Evolutionary conservation across 1,139 yeast species (phyloP), one percentile per base, ranked within the genome.

Genomic region (Geotrichum cucujoidarum): DNA sequence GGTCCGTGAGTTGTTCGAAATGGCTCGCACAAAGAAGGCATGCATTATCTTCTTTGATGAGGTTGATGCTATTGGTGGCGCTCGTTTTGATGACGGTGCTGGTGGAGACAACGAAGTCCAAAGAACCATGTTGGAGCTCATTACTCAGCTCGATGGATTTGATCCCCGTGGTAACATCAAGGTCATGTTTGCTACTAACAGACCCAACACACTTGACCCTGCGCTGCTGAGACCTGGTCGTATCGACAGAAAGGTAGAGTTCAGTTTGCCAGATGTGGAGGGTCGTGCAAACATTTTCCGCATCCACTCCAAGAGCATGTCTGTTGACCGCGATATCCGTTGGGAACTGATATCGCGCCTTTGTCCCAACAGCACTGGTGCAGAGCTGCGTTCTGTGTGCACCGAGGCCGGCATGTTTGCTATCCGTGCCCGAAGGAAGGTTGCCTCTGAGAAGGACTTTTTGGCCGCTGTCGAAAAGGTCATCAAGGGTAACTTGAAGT

Each of bases 331-430:
- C 64, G 95, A 88, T 60, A 92, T 92, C 53, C 83, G 98, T 70
- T 92, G 98, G 98, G 98, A 92, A 69, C 78, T 92, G 63, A 92
- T 92, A 62, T 89, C 97, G 20, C 80, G 98, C 65, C 76, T 92
- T 63, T 92, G 98, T 73, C 98, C 98, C 55, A 92, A 92, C 68
- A 86, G 95, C 16, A 92, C 98, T 1, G 99, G 99, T 69, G 99
- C 98, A 8, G 98, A 92, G 71, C 77, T 92, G 61, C 81, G 96
- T 65, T 86, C 95, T 11, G 97, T 90, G 22, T 89, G 97, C 69
- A 90, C 97, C 1, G 97, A 90, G 69, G 97, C 97, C 4, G 99
- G 98, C 60, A 92, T 92, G 98, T 92, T 89, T 75, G 98, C 98
- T 45, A 92, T 92, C 53, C 81, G 99, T 64, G 96, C 97, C 16